phyloP scores from a whole-genome alignment of 2,329 filamentous ascomycete genomes.

The Didymella pomorum region DNA sequence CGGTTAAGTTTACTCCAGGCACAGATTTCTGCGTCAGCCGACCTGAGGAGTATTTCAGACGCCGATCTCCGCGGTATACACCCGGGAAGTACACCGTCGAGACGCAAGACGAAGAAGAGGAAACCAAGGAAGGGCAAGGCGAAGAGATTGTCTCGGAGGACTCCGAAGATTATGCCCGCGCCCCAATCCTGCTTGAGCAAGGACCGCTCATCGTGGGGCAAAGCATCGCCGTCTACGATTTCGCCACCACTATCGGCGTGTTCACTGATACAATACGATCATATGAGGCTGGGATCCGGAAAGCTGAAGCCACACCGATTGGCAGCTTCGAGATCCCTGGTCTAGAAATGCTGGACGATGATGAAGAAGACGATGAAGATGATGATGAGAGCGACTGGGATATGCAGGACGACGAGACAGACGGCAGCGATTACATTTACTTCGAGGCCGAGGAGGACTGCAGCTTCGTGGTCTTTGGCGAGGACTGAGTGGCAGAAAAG shows the following conservation, averaged over 20 bases:
- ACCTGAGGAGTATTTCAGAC: constrained; percentile 36
- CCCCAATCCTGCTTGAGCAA: constrained; percentile 12
- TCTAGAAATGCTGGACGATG: constrained; percentile 7
- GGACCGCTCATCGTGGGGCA: constrained; percentile 2
- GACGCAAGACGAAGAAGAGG: constrained; percentile 9
- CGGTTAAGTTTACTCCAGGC: constrained; percentile 31
- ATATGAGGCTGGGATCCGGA: constrained; percentile 7
- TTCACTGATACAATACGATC: constrained; percentile 15
- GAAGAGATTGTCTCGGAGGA: constrained; percentile 30
- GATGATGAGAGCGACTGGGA: constrained; percentile 36
- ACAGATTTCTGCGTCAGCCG: constrained; percentile 36
- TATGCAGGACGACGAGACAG: constrained; percentile 24
- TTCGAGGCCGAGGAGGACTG: constrained; percentile 31
- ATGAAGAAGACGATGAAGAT: constrained; percentile 20
- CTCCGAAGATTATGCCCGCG: constrained; percentile 30
- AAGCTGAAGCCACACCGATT: constrained; percentile 12
- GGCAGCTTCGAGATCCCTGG: constrained; percentile 13
- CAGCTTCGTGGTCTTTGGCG: constrained; percentile 35
- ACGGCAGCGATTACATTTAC: constrained; percentile 25
- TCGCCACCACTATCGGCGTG: constrained; percentile 8
- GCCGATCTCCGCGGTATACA: constrained; percentile 40
- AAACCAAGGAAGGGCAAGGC: constrained; percentile 13
- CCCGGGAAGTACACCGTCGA: constrained; percentile 35
- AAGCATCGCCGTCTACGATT: constrained; percentile 9
- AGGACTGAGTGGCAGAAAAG: constrained; percentile 23